Evolutionary conservation across 2,329 filamentous ascomycete species (phyloP).

Genomic region (Venturia effusa): DNA sequence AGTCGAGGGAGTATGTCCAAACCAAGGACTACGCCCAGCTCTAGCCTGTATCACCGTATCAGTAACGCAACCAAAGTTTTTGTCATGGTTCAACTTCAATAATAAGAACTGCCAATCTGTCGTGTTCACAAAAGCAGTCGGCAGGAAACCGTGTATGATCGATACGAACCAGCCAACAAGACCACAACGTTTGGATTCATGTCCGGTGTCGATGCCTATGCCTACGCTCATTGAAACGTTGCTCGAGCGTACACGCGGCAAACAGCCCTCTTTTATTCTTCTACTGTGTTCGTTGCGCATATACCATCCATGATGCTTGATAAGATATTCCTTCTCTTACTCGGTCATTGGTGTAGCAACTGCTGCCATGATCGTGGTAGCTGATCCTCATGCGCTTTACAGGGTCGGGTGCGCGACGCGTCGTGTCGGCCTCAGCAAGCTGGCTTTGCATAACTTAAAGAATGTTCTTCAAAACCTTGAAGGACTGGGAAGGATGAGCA

Average conservation of each 20-base stretch:
- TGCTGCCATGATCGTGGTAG: background rate
- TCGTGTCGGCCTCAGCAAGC: background rate
- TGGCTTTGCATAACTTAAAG: background rate
- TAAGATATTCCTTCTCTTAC: background rate
- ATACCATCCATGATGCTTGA: background rate
- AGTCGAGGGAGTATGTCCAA: too few species aligned
- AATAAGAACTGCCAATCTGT: background rate
- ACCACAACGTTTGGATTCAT: background rate
- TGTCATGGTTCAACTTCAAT: background rate
- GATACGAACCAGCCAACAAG: background rate
- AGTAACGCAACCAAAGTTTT: too few species aligned
- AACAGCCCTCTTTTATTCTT: background rate
- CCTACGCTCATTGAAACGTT: background rate
- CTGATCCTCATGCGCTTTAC: background rate
- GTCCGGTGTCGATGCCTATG: background rate
- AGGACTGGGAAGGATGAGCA: too few species aligned
- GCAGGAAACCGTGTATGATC: background rate
- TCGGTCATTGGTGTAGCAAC: background rate
- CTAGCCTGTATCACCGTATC: background rate
- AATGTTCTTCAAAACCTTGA: background rate
- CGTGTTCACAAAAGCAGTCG: background rate
- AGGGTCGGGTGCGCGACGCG: background rate
- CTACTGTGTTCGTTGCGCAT: background rate
- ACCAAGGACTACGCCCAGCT: too few species aligned
- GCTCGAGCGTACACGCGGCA: background rate